A percentile compares a stretch with the other conserved stretches of the same genome.
These are phyloP conservation scores for Sphaerobolus stellatus DNA, from an alignment of 1,284 basidiomycete species.

Conservation along the genomic window DNA sequence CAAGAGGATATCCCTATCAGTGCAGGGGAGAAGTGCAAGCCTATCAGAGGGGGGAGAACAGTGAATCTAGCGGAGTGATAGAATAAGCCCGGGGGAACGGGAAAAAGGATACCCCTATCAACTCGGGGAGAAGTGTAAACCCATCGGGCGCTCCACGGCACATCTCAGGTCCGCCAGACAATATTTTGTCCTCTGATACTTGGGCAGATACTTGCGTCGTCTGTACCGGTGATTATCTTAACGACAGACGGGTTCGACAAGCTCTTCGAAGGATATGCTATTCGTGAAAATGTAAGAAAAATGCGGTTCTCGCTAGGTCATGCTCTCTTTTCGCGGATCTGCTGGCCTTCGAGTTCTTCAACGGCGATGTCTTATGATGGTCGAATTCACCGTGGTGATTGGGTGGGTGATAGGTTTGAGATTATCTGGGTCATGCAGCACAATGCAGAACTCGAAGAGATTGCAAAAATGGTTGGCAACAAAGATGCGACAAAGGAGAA, in stretches of 20 bases:
- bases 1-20: too few relatives aligned
- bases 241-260: neutral
- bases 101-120: too few relatives aligned
- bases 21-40: too few relatives aligned
- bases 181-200: neutral
- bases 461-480: too few relatives aligned
- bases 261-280: neutral
- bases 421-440: neutral
- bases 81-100: too few relatives aligned
- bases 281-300: neutral
- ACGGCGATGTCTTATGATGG: neutral
- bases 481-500: too few relatives aligned
- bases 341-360: neutral
- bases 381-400: neutral
- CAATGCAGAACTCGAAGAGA: neutral
- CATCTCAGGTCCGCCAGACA: neutral
- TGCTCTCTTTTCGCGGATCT: neutral
- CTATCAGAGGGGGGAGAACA: too few relatives aligned
- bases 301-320: neutral
- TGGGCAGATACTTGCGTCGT: neutral
- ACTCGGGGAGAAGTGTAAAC: too few relatives aligned
- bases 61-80: too few relatives aligned
- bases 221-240: neutral
- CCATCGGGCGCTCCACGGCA: too few relatives aligned
- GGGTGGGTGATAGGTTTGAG: neutral